Base-by-base conservation (phyloP, 768 basidiomycete species). In the Tremella mesenterica region DNA sequence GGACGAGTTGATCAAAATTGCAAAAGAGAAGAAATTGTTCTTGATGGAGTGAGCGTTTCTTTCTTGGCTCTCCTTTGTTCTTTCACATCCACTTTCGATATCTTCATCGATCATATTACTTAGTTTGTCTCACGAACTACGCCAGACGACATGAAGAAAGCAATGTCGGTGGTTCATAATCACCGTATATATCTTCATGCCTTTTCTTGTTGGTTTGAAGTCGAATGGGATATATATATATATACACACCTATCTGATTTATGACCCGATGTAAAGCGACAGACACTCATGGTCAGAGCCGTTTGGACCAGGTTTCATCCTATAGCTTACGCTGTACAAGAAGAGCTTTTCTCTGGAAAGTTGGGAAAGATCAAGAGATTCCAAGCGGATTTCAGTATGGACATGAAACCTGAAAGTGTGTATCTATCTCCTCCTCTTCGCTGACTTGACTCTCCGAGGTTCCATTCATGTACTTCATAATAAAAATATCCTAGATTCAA, bases 1-100 rank as follows among this genome's bases (percentile, higher is more conserved):
- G 20, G 79, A 81, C n/a, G 80, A 83, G 43, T 78, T 93, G 21
- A 75, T 89, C 18, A 75, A 75, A 9, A 79, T 86, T 18, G 88
- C 90, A 1, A 85, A 85, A 70, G 81, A 86, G 67, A 76, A 84
- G 61, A 80, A 82, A 16, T 79, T 89, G 1, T 92, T 92, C 77
- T 81, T 92, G 63, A 91, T 92, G 88, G 90, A 92, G 74, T 88
- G 86, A 88, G 88, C n/a, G n/a, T n/a, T n/a, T n/a, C n/a, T 27
- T 45, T n/a, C 51, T 30, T 41, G 13, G 26, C 20, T 31, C 2
- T 2, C 6, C n/a, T n/a, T n/a, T n/a, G n/a, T n/a, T n/a, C n/a
- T n/a, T n/a, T n/a, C n/a, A n/a, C n/a, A n/a, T n/a, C n/a, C n/a
- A n/a, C n/a, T n/a, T n/a, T n/a, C n/a, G n/a, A n/a, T n/a, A n/a